Evolutionary conservation across 2,329 filamentous ascomycete genomes (phyloP).

Genomic region (Hirsutella rhossiliensis): DNA sequence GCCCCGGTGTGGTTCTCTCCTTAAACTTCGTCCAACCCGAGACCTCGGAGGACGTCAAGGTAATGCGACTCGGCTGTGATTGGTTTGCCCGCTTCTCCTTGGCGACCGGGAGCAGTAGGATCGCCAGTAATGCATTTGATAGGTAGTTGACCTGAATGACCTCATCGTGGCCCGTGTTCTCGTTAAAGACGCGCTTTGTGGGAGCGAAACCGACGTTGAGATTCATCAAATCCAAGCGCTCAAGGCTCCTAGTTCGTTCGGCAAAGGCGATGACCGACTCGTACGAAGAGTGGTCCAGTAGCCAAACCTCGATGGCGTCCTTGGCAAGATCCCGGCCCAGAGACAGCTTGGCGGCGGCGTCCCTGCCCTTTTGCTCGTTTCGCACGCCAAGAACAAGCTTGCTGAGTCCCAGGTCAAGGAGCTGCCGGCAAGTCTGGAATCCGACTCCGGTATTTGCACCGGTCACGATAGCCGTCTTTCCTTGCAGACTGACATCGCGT

Average conservation of each 20-base stretch:
- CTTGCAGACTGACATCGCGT: background rate
- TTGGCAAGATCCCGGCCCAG: constrained; percentile 1
- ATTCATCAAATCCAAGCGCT: background rate
- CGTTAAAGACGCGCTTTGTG: background rate
- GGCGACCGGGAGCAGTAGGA: background rate
- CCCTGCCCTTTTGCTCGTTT: constrained; percentile 14
- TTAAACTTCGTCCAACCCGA: background rate
- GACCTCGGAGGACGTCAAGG: background rate
- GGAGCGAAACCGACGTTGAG: background rate
- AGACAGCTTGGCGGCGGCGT: constrained; percentile 24
- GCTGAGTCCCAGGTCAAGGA: constrained; percentile 14
- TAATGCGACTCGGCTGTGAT: background rate
- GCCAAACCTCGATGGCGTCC: constrained; percentile 6
- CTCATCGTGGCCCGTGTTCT: background rate
- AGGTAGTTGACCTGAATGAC: background rate
- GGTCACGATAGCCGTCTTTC: constrained; percentile 22
- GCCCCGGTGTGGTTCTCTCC: too few relatives aligned
- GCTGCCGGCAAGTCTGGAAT: constrained; percentile 22
- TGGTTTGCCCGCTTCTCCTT: background rate
- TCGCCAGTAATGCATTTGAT: background rate
- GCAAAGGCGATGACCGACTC: background rate
- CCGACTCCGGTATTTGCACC: constrained; percentile 24
- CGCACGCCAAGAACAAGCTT: constrained; percentile 26
- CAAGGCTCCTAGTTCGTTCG: background rate
- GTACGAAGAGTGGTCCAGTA: background rate